phyloP scores from a whole-genome alignment of 495 filamentous ascomycete species.

The Parmelia sp. region DNA sequence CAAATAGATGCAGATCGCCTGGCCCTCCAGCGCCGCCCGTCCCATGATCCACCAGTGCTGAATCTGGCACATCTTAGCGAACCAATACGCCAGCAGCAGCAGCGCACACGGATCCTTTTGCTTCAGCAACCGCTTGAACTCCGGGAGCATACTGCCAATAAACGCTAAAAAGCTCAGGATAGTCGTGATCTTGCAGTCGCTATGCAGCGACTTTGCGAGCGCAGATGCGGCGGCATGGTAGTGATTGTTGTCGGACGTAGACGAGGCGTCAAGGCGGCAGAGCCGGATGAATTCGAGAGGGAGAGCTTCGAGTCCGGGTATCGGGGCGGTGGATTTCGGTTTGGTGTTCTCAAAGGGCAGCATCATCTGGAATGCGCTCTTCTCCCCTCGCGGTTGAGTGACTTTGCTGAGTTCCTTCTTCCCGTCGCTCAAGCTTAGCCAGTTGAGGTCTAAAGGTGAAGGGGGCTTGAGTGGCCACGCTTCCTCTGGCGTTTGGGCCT shows the following conservation, averaged over 20 bases:
- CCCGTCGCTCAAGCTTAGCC: constrained; percentile 38
- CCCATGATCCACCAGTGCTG: constrained; percentile 42
- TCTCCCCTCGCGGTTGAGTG: constrained; percentile 33
- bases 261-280: constrained; percentile 33
- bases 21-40: constrained; percentile 39
- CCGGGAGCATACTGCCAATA: constrained; percentile 25
- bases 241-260: constrained; percentile 34
- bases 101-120: constrained; percentile 39
- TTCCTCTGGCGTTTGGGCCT: constrained; percentile 36
- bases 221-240: constrained; percentile 38
- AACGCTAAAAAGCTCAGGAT: constrained; percentile 30
- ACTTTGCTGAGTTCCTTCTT: constrained; percentile 42
- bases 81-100: constrained; percentile 45
- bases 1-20: constrained; percentile 39
- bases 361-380: constrained; percentile 40
- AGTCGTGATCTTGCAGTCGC: constrained; percentile 29
- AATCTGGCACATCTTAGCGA: constrained; percentile 32
- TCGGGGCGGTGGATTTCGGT: constrained; percentile 30
- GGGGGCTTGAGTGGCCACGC: constrained; percentile 40
- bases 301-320: constrained; percentile 36
- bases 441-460: constrained; percentile 35
- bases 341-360: constrained; percentile 18
- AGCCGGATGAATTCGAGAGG: constrained; percentile 29
- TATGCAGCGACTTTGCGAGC: constrained; percentile 30
- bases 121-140: constrained; percentile 33